Base-by-base conservation (phyloP, 2,329 filamentous ascomycete species). In the Alternaria sp. region DNA sequence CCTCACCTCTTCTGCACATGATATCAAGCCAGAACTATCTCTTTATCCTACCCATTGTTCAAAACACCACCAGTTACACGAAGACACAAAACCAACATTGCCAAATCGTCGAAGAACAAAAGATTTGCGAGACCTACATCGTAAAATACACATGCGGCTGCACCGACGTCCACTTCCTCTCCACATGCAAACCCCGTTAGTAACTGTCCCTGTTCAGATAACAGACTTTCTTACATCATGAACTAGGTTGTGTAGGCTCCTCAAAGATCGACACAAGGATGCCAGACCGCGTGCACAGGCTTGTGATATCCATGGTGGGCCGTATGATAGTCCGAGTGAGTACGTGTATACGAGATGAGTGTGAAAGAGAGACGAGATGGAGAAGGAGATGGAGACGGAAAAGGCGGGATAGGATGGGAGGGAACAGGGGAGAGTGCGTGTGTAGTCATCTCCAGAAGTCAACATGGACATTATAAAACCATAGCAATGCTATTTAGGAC, bases 71-170 rank as follows among this genome's bases (percentile, higher is more conserved):
- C 44, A 48, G 17, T n/a, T n/a, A n/a, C n/a, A n/a, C n/a, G n/a
- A n/a, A n/a, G n/a, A n/a, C n/a, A n/a, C n/a, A n/a, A n/a, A n/a
- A n/a, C n/a, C n/a, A n/a, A n/a, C n/a, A n/a, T n/a, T n/a, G n/a
- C n/a, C n/a, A n/a, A n/a, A n/a, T n/a, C n/a, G n/a, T n/a, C n/a
- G n/a, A n/a, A n/a, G n/a, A n/a, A n/a, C n/a, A n/a, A n/a, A n/a
- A n/a, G n/a, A n/a, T 54, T 41, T 54, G 51, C 41, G 24, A 54
- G 3, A n/a, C 37, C 9, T 54, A 54, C 42, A 28, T 11, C 1
- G 42, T 54, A 13, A 17, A 54, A n/a, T 54, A 46, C 13, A 17
- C 13, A 17, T 54, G 51, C 42, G 51, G 41, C 33, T 54, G 34
- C 34, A 31, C 39, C 8, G 5, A 17, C 2, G n/a, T 39, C 23